phyloP scores from a whole-genome alignment of 169 alveolate genomes.

The Plasmodium gaboni region DNA sequence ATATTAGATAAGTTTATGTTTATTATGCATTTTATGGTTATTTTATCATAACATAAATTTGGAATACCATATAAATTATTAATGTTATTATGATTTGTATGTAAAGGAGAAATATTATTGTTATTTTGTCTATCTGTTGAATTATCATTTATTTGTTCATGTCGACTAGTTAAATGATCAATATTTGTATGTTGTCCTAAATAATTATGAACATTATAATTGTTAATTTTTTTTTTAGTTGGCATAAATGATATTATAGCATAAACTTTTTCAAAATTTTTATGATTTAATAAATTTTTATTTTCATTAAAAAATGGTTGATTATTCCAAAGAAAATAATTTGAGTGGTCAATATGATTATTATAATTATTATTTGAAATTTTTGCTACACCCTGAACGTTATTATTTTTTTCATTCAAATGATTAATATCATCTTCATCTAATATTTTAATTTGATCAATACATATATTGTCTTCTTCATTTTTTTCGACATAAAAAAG shows the following conservation, averaged over 20 bases:
- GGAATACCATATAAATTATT: too few species aligned
- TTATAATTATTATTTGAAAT: too few species aligned
- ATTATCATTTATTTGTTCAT: neutral
- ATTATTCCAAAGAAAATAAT: too few species aligned
- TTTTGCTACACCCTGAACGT: too few species aligned
- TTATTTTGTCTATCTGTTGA: neutral
- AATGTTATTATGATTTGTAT: neutral
- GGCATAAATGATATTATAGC: constrained; percentile 67
- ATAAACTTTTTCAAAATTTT: neutral
- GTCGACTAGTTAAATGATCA: neutral
- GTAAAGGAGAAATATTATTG: neutral
- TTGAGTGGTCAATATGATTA: too few species aligned
- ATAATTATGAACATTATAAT: neutral
- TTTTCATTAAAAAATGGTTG: too few species aligned
- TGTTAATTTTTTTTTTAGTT: neutral
- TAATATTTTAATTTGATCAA: constrained; percentile 12
- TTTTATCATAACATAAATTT: neutral
- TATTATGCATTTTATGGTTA: constrained; percentile 38
- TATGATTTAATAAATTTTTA: neutral
- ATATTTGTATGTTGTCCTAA: neutral
- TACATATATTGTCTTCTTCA: constrained; percentile 4
- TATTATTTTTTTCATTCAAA: neutral
- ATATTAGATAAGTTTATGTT: constrained; percentile 21
- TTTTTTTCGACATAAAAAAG: constrained; percentile 33
- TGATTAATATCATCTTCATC: neutral